Percentiles rank a stretch among this genome's conserved stretches.
Evolutionary conservation across 805 yeast species (phyloP).

Genomic region (Zygoascus ofunaensis): DNA sequence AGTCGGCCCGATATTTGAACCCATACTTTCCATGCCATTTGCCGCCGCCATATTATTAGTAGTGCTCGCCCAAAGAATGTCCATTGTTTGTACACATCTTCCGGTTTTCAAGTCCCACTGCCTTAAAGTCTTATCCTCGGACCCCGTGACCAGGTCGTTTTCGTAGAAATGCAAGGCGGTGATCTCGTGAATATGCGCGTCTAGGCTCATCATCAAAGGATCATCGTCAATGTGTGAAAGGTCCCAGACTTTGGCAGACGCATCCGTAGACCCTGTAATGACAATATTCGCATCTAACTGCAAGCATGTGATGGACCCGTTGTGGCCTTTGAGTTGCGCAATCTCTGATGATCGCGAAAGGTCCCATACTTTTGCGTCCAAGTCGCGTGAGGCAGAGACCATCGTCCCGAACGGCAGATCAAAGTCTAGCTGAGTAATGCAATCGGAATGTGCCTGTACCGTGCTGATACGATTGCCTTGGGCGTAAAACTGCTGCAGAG

Average conservation of each 20-base stretch:
- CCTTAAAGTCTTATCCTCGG: constrained; percentile 60
- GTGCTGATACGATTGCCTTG: constrained; percentile 47
- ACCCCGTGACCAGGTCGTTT: constrained; percentile 53
- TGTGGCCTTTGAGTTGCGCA: constrained; percentile 52
- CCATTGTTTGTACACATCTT: constrained; percentile 59
- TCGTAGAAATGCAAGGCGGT: constrained; percentile 52
- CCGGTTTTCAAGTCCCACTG: constrained; percentile 69
- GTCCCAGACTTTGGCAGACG: constrained; percentile 54
- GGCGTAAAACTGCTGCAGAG: constrained; percentile 54
- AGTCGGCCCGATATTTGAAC: constrained; percentile 1
- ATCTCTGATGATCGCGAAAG: constrained; percentile 44
- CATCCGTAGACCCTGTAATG: constrained; percentile 55
- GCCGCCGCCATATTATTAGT: constrained; percentile 6
- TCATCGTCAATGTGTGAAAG: constrained; percentile 19
- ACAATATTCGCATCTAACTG: constrained; percentile 45
- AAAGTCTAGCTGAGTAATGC: constrained; percentile 53
- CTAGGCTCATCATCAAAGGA: constrained; percentile 42
- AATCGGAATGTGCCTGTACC: constrained; percentile 44
- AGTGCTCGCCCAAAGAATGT: constrained; percentile 52
- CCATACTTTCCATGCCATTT: constrained; percentile 7
- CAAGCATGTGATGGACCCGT: constrained; percentile 48
- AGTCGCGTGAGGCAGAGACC: constrained; percentile 72
- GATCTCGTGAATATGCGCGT: constrained; percentile 58
- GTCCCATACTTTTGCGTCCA: constrained; percentile 79
- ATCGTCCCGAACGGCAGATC: constrained; percentile 67